These are phyloP conservation scores for Phlyctochytrium bullatum DNA, from an alignment of 192 early-diverging fungal species.

Conservation along the genomic window DNA sequence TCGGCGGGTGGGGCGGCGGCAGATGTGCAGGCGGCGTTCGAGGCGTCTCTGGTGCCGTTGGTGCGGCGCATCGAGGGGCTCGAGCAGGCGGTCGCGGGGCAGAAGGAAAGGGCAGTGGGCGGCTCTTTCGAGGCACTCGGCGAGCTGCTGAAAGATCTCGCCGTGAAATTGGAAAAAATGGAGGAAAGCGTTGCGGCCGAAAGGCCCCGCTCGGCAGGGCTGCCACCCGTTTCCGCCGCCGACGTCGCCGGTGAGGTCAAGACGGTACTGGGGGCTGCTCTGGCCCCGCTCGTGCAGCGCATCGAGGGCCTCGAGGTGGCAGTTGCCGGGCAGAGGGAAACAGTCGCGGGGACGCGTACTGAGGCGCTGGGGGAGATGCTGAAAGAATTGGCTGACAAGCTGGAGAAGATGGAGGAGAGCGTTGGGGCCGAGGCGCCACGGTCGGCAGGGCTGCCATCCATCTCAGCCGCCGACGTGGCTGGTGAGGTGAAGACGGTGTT, in stretches of 20 bases:
- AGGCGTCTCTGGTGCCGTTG: background rate
- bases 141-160: background rate
- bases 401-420: background rate
- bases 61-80: background rate
- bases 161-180: background rate
- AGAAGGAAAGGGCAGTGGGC: too few relatives aligned
- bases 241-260: too few relatives aligned
- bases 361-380: background rate
- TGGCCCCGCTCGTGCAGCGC: background rate
- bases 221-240: background rate
- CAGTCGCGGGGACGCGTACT: background rate
- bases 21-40: background rate
- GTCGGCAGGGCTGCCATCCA: too few relatives aligned
- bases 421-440: too few relatives aligned
- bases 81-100: too few relatives aligned
- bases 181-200: too few relatives aligned
- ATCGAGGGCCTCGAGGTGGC: background rate
- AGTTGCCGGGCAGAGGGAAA: too few relatives aligned
- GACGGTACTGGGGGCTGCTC: background rate
- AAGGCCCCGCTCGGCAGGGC: too few relatives aligned
- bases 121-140: background rate
- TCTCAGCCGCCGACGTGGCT: background rate
- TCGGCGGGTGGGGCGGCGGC: too few relatives aligned
- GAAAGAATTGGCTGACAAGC: background rate
- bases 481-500: background rate